These are phyloP conservation scores for Athelia sp. DNA, from an alignment of 1,284 basidiomycete genomes.

Conservation along the genomic window DNA sequence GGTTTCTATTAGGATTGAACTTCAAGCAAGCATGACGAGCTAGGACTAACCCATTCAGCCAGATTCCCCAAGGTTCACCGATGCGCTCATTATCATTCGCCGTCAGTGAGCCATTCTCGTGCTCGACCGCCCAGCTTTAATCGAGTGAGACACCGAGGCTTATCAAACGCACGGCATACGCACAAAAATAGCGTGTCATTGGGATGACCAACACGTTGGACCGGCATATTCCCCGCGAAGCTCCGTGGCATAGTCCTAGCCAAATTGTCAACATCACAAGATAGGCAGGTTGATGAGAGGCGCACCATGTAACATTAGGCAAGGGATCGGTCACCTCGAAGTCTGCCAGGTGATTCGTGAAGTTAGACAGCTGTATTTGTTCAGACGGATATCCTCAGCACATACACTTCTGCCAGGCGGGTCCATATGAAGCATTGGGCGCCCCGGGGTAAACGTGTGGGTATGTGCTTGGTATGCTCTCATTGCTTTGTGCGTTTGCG, in stretches of 20 bases:
- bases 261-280: too few relatives aligned
- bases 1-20: neutral
- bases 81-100: slow-evolving; percentile 18
- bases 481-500: too few relatives aligned
- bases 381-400: slow-evolving; percentile 1
- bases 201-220: slow-evolving; percentile 57
- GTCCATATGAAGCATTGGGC: slow-evolving; percentile 46
- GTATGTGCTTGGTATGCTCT: neutral
- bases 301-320: slow-evolving; percentile 45
- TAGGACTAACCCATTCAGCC: slow-evolving; percentile 61
- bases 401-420: slow-evolving; percentile 62
- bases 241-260: slow-evolving; percentile 50
- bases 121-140: slow-evolving; percentile 52
- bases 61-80: slow-evolving; percentile 65
- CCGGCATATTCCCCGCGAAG: slow-evolving; percentile 66
- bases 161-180: too few relatives aligned
- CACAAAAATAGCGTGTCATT: slow-evolving; percentile 69
- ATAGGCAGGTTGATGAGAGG: slow-evolving; percentile 49
- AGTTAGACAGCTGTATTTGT: slow-evolving; percentile 3
- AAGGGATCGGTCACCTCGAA: slow-evolving; percentile 51
- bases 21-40: slow-evolving; percentile 2
- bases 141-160: too few relatives aligned
- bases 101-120: slow-evolving; percentile 54
- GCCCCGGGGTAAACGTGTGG: slow-evolving; percentile 38
- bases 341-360: slow-evolving; percentile 33